Percentiles rank a stretch among this genome's conserved stretches.
phyloP scores from a whole-genome alignment of 2,329 filamentous ascomycete genomes.

The Thermothelomyces thermophilus region DNA sequence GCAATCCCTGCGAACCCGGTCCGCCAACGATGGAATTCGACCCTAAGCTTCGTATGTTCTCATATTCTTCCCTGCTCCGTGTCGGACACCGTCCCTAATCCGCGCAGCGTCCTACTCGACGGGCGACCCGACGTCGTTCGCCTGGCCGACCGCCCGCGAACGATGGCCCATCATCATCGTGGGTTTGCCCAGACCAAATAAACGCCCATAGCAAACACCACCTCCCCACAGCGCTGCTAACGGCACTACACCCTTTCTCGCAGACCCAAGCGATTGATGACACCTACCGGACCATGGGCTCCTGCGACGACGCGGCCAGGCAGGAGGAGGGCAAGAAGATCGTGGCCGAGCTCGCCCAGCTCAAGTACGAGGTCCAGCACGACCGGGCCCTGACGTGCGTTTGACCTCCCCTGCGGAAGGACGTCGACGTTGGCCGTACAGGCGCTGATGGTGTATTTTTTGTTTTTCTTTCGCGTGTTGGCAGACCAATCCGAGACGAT shows the following conservation, averaged over 20 bases:
- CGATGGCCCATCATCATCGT: conserved; percentile 94
- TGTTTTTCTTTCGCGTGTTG: no score
- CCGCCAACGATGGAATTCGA: conserved; percentile 24
- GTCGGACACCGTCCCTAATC: background rate
- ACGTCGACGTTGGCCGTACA: background rate
- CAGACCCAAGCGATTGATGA: conserved; percentile 92
- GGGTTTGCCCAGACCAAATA: no score
- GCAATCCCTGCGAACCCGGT: background rate
- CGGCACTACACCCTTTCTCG: background rate
- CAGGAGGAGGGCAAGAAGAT: conserved; percentile 79
- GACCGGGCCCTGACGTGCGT: conserved; percentile 69
- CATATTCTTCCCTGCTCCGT: no score
- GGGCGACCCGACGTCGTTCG: conserved; percentile 79
- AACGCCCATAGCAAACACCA: no score
- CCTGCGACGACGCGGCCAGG: conserved; percentile 55
- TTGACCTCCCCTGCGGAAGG: background rate
- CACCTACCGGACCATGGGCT: conserved; percentile 67
- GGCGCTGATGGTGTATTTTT: background rate
- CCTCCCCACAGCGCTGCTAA: background rate
- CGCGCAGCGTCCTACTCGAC: conserved; percentile 66
- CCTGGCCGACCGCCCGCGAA: conserved; percentile 73
- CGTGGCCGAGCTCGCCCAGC: conserved; percentile 65
- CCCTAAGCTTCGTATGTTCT: conserved; percentile 22
- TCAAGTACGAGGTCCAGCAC: conserved; percentile 96
- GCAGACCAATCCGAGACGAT: conserved; percentile 68